A percentile compares a stretch with the other conserved stretches of the same genome.
Evolutionary conservation across 176 grass and related monocot genomes (phyloP).

Genomic region (Oryza glaberrima): DNA sequence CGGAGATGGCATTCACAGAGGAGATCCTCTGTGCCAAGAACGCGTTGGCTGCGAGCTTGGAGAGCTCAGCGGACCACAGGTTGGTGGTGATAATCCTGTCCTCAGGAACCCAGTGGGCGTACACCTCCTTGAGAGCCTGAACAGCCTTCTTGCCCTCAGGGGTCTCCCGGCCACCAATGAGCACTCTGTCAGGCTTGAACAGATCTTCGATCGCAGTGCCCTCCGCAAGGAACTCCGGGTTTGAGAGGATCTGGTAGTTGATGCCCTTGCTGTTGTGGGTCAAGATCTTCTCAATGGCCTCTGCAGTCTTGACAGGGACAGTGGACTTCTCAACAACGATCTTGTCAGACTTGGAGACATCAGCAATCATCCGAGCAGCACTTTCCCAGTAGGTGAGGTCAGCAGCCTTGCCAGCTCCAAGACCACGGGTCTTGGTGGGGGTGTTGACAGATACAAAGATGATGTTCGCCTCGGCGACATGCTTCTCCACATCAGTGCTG

Average conservation of each 20-base stretch:
- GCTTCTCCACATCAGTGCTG: conserved; percentile 78
- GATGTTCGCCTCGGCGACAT: conserved; percentile 76
- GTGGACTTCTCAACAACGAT: conserved; percentile 95
- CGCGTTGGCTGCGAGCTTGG: conserved; percentile 82
- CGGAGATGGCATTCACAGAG: conserved; percentile 82
- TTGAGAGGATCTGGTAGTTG: conserved; percentile 92
- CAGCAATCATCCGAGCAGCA: conserved; percentile 86
- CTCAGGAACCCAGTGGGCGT: conserved; percentile 88
- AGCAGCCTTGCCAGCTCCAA: conserved; percentile 89
- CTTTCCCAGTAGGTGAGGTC: conserved; percentile 97
- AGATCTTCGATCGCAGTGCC: conserved; percentile 78
- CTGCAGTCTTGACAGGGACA: conserved; percentile 88
- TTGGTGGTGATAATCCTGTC: conserved; percentile 85
- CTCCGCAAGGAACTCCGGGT: conserved; percentile 86
- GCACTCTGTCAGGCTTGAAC: conserved; percentile 78
- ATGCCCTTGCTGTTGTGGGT: conserved; percentile 94
- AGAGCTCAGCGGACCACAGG: conserved; percentile 84
- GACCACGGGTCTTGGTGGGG: conserved; percentile 90
- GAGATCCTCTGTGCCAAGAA: conserved; percentile 92
- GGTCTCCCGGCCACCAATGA: conserved; percentile 86
- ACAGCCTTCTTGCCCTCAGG: conserved; percentile 72
- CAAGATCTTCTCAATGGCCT: conserved; percentile 90
- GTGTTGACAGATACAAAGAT: conserved; percentile 93
- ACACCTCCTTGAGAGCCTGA: conserved; percentile 79
- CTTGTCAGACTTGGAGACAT: conserved; percentile 91